Evolutionary conservation across 2,329 filamentous ascomycete genomes (phyloP).

Genomic region (Niveomyces coronatus): DNA sequence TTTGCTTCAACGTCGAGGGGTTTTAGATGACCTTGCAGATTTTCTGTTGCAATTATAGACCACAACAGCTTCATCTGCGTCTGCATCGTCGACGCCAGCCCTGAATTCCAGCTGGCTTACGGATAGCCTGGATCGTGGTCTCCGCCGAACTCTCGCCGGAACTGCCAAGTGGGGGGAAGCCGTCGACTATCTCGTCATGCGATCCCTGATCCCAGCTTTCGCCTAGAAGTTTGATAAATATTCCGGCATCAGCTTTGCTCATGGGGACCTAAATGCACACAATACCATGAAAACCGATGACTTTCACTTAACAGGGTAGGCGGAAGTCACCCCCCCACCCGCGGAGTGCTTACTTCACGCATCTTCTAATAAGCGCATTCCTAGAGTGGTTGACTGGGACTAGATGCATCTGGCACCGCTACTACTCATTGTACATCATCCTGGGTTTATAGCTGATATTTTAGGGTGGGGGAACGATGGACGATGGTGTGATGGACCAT

Average conservation of each 20-base stretch:
- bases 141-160: background rate
- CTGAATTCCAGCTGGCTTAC: conserved; percentile 3
- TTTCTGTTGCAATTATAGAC: conserved; percentile 5
- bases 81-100: background rate
- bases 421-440: conserved; percentile 3
- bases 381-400: conserved; percentile 6
- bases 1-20: background rate
- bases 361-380: background rate
- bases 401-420: conserved; percentile 4
- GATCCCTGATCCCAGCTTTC: conserved; percentile 2
- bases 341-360: too few relatives aligned
- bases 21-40: background rate
- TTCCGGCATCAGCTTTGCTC: background rate
- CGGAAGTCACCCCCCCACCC: background rate
- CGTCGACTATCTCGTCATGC: conserved; percentile 6
- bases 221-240: background rate
- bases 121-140: conserved; percentile 1
- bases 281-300: conserved; percentile 1
- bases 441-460: conserved; percentile 5
- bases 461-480: conserved; percentile 4
- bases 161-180: conserved; percentile 3
- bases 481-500: background rate
- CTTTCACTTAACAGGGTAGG: conserved; percentile 3
- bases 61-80: background rate
- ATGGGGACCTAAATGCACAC: conserved; percentile 2